Base-by-base conservation (phyloP, 176 grass and related monocot species). In the Hyparrhenia diplandra region DNA sequence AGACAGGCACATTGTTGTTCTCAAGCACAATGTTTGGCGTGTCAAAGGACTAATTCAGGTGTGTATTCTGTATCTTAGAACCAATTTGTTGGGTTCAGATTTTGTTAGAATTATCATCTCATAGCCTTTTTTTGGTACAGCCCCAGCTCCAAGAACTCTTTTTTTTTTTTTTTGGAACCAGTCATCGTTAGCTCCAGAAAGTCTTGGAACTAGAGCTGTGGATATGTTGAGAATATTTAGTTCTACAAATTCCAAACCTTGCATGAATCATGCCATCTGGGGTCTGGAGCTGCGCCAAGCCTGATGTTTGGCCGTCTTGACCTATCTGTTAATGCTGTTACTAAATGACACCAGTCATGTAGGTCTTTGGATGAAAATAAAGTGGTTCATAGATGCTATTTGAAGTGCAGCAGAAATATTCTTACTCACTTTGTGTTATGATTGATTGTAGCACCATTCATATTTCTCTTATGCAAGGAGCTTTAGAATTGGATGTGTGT, bases 31-130 rank as follows among this genome's bases (percentile, higher is more conserved):
- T 14, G 95, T 97, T 89, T 97, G 95, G 95, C 89, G 95, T 67
- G 95, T 97, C 28, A 97, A 94, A 81, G 95, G 95, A 71, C 74
- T 97, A 55, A 97, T 97, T 87, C 95, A 97, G 89, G 95, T 97
- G 40, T 13, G 13, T 65, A 18, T 14, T 86, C 58, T 73, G 12
- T 81, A 42, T 69, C 21, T 29, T 11, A 24, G 51, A 67, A 78
- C 20, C 16, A 67, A 73, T 71, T 23, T 57, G 27, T 80, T 21
- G 17, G 34, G 36, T 37, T 69, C 20, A 76, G 34, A 42, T 28
- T 67, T 69, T 52, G 4, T 57, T 51, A 46, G 1, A 13, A 9
- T n/a, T 11, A 13, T 21, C 30, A 82, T 51, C 8, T 57, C 54
- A 58, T 58, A 3, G n/a, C 55, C 3, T 3, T 58, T 3, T 3